Percentiles rank a stretch among this genome's conserved stretches.
phyloP scores from a whole-genome alignment of 352 stramenopile species.

The Globisporangium yorkense region DNA sequence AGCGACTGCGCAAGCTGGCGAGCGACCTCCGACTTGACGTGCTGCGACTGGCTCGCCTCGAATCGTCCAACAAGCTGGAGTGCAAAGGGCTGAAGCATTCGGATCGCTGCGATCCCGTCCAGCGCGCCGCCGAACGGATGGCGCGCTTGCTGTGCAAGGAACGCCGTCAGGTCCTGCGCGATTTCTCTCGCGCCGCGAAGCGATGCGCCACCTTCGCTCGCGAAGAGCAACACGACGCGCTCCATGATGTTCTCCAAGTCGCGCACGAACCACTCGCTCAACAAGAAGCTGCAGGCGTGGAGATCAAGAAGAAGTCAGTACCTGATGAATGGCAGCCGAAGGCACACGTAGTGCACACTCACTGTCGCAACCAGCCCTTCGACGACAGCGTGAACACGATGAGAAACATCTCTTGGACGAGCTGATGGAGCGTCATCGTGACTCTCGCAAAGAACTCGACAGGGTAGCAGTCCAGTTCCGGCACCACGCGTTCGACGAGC shows the following conservation, averaged over 20 bases:
- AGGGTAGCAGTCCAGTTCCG: slow-evolving; percentile 44
- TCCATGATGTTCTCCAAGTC: slow-evolving; percentile 13
- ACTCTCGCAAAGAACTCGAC: slow-evolving; percentile 20
- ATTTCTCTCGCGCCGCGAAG: slow-evolving; percentile 19
- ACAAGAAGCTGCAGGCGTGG: slow-evolving; percentile 13
- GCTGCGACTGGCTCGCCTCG: background rate
- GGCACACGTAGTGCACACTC: background rate
- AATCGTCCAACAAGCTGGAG: slow-evolving; percentile 6
- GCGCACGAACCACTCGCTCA: slow-evolving; percentile 18
- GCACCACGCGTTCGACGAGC: slow-evolving; percentile 26
- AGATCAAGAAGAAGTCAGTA: background rate
- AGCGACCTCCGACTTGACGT: slow-evolving; percentile 1
- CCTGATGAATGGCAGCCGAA: background rate
- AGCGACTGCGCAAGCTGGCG: slow-evolving; percentile 6
- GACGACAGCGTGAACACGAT: slow-evolving; percentile 6
- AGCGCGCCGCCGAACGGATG: background rate
- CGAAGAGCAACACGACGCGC: slow-evolving; percentile 12
- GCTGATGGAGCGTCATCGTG: slow-evolving; percentile 8
- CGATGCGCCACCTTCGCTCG: slow-evolving; percentile 8
- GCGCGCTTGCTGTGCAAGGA: background rate
- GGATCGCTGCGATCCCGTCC: background rate
- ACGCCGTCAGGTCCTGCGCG: slow-evolving; percentile 5
- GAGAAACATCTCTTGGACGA: background rate
- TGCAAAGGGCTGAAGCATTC: background rate
- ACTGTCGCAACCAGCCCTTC: slow-evolving; percentile 11